These are phyloP conservation scores for Harrya chromipes DNA, from an alignment of 768 basidiomycete genomes.

Conservation along the genomic window DNA sequence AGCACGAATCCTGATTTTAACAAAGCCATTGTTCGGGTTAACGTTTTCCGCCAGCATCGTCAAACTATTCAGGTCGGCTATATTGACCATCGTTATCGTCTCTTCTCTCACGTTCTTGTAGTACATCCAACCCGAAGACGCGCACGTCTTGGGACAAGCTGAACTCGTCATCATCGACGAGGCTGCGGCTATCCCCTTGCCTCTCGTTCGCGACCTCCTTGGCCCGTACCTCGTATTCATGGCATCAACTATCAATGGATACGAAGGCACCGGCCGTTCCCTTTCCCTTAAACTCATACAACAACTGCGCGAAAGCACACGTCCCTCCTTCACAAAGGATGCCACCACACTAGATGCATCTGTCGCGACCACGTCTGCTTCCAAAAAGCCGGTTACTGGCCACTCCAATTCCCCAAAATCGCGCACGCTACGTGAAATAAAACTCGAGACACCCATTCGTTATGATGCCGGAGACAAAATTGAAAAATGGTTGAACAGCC, in stretches of 20 bases:
- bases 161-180: constrained; percentile 98
- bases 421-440: constrained; percentile 86
- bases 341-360: constrained; percentile 39
- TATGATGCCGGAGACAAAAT: constrained; percentile 84
- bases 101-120: constrained; percentile 31
- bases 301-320: constrained; percentile 89
- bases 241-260: constrained; percentile 99
- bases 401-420: constrained; percentile 58
- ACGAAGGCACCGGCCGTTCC: constrained; percentile 99
- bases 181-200: constrained; percentile 96
- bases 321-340: constrained; percentile 73
- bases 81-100: neutral
- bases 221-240: constrained; percentile 98
- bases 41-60: constrained; percentile 87
- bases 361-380: constrained; percentile 32
- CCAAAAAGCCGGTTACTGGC: constrained; percentile 48
- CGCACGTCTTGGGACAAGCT: constrained; percentile 95
- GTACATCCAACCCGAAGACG: constrained; percentile 99
- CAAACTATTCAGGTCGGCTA: constrained; percentile 91
- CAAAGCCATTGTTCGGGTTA: constrained; percentile 93
- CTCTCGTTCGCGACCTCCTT: constrained; percentile 91
- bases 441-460: constrained; percentile 92
- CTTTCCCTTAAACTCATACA: constrained; percentile 97
- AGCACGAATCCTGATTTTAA: constrained; percentile 94
- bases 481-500: constrained; percentile 89